These are phyloP conservation scores for Theobroma grandiflorum DNA, from an alignment of 441 rosid species.

Conservation along the genomic window DNA sequence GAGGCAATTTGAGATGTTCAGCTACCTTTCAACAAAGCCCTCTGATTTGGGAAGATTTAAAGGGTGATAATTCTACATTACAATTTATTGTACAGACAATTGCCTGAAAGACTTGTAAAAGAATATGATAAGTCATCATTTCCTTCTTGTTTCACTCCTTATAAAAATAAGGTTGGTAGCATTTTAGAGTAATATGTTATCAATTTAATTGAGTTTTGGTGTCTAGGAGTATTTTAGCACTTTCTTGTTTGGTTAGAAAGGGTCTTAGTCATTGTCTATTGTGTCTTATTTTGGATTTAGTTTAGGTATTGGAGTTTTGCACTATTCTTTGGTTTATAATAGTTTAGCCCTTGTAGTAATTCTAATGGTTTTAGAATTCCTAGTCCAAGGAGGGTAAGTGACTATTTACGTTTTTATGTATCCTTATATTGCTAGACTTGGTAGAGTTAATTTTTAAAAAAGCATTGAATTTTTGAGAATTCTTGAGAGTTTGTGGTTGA, in stretches of 20 bases:
- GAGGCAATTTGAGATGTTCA: not conserved
- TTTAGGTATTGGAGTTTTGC: not conserved
- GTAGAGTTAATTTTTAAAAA: not conserved
- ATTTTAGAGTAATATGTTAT: not conserved
- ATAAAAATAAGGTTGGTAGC: not conserved
- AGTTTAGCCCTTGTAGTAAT: not conserved
- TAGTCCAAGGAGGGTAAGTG: not conserved
- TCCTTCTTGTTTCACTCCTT: not conserved
- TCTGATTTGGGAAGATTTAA: not conserved
- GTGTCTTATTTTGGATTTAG: not conserved
- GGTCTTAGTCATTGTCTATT: not conserved
- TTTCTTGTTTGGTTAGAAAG: not conserved
- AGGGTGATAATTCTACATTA: not conserved
- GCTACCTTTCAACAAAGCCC: not conserved
- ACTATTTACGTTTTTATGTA: not conserved
- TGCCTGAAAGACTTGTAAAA: not conserved
- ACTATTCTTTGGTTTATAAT: not conserved
- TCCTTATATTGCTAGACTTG: not conserved
- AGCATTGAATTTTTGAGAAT: not conserved
- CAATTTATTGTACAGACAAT: not conserved
- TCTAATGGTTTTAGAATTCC: not conserved
- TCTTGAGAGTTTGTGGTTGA: not conserved
- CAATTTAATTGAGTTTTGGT: not conserved
- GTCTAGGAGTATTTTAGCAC: not conserved
- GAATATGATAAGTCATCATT: not conserved